These are phyloP conservation scores for Talaromyces sp. DNA, from an alignment of 2,329 filamentous ascomycete species.

Conservation along the genomic window DNA sequence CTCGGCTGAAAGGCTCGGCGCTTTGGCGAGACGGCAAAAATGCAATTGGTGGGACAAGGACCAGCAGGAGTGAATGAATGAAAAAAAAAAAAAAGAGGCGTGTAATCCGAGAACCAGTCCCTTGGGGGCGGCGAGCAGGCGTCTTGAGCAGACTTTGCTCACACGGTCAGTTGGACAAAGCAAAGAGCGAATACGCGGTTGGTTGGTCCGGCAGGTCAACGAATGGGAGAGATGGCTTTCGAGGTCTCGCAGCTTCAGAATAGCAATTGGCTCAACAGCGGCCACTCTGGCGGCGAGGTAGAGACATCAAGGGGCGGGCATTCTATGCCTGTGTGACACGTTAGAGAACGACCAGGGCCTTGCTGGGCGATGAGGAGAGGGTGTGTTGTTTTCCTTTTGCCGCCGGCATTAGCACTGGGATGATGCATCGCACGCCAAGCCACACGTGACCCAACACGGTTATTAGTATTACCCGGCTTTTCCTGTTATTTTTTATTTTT, in stretches of 20 bases:
- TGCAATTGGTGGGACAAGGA: not conserved
- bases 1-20: not conserved
- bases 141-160: slow-evolving; percentile 5
- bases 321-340: slow-evolving; percentile 9
- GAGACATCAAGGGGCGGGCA: slow-evolving; percentile 1
- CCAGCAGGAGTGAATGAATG: not conserved
- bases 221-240: slow-evolving; percentile 11
- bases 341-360: not conserved
- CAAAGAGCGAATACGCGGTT: slow-evolving; percentile 2
- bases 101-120: not conserved
- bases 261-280: not conserved
- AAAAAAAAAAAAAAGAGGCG: not conserved
- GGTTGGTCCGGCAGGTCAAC: slow-evolving; percentile 2
- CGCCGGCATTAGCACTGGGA: not conserved
- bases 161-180: slow-evolving; percentile 3
- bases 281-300: not conserved
- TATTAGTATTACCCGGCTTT: too few species aligned
- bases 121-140: not conserved
- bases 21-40: slow-evolving; percentile 5
- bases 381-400: not conserved
- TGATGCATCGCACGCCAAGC: not conserved
- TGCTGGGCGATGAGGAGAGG: not conserved
- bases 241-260: slow-evolving; percentile 4
- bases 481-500: not conserved
- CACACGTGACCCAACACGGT: not conserved